Conservation (phyloP, 2,329 filamentous ascomycete genomes). For the Aspergillus clavatus region DNA sequence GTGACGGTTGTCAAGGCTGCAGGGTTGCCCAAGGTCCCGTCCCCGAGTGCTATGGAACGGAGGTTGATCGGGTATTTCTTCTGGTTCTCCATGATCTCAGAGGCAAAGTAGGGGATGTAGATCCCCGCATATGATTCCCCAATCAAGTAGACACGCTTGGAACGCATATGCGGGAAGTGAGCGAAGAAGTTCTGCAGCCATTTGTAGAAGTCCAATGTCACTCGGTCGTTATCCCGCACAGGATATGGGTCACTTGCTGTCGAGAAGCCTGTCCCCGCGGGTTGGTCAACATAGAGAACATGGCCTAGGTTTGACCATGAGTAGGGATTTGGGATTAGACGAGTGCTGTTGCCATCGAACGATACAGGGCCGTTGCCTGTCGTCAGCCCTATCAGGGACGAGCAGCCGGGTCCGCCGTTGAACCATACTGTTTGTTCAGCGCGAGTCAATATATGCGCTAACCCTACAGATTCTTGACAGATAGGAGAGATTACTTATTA, state of each 20-base stretch:
- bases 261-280: slow-evolving; percentile 34
- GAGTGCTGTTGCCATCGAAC: slow-evolving; percentile 18
- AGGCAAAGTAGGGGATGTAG: slow-evolving; percentile 36
- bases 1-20: slow-evolving; percentile 32
- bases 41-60: slow-evolving; percentile 33
- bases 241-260: slow-evolving; percentile 28
- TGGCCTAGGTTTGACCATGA: slow-evolving; percentile 32
- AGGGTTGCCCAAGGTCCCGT: slow-evolving; percentile 34
- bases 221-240: slow-evolving; percentile 22
- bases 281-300: slow-evolving; percentile 36
- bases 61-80: slow-evolving; percentile 27
- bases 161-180: slow-evolving; percentile 28
- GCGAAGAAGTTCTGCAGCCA: slow-evolving; percentile 31
- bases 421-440: slow-evolving; percentile 31
- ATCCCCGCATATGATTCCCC: slow-evolving; percentile 38
- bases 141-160: slow-evolving; percentile 32
- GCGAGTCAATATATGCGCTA: background rate
- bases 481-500: slow-evolving; percentile 25
- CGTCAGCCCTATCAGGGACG: slow-evolving; percentile 29
- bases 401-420: slow-evolving; percentile 35
- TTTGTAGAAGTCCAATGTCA: slow-evolving; percentile 27
- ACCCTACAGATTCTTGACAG: background rate
- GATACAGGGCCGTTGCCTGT: slow-evolving; percentile 12
- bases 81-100: slow-evolving; percentile 26
- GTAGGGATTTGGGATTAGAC: slow-evolving; percentile 20